A percentile compares a stretch with the other conserved stretches of the same genome.
These are phyloP conservation scores for Globisporangium emineosum DNA, from an alignment of 352 stramenopile genomes.

Conservation along the genomic window DNA sequence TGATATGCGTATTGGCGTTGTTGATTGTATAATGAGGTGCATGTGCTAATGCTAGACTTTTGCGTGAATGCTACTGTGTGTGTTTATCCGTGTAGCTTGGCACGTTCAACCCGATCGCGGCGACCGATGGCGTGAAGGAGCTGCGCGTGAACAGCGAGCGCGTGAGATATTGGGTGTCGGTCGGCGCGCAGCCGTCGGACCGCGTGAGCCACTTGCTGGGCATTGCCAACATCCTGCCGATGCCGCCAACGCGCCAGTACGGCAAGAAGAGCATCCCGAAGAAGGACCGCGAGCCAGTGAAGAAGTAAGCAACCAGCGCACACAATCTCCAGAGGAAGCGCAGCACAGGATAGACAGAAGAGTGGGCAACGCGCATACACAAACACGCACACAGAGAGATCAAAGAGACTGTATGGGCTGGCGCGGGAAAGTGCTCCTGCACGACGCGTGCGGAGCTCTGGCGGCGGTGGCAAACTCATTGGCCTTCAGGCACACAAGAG, in stretches of 20 bases:
- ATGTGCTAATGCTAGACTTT: too few relatives aligned
- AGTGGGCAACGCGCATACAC: not conserved
- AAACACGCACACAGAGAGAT: not conserved
- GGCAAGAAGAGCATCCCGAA: slow-evolving; percentile 84
- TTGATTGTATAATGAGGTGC: too few relatives aligned
- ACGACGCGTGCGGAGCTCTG: too few relatives aligned
- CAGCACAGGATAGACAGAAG: not conserved
- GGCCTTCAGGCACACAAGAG: not conserved
- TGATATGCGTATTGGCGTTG: too few relatives aligned
- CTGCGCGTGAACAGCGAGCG: slow-evolving; percentile 85
- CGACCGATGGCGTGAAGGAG: slow-evolving; percentile 82
- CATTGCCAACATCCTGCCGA: slow-evolving; percentile 78
- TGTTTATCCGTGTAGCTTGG: slow-evolving; percentile 44
- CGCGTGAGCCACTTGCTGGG: slow-evolving; percentile 77
- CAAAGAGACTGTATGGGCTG: not conserved
- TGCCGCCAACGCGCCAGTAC: slow-evolving; percentile 82
- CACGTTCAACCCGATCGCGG: slow-evolving; percentile 87
- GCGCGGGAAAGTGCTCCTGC: too few relatives aligned
- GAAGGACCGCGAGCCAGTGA: slow-evolving; percentile 60
- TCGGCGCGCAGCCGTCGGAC: slow-evolving; percentile 84
- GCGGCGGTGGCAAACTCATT: too few relatives aligned
- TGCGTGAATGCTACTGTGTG: too few relatives aligned
- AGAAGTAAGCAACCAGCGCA: slow-evolving; percentile 29
- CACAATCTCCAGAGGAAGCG: not conserved
- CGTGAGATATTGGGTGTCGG: slow-evolving; percentile 86